Conservation (phyloP, 176 grass and related monocot species). For the Echinochloa phyllopogon region DNA sequence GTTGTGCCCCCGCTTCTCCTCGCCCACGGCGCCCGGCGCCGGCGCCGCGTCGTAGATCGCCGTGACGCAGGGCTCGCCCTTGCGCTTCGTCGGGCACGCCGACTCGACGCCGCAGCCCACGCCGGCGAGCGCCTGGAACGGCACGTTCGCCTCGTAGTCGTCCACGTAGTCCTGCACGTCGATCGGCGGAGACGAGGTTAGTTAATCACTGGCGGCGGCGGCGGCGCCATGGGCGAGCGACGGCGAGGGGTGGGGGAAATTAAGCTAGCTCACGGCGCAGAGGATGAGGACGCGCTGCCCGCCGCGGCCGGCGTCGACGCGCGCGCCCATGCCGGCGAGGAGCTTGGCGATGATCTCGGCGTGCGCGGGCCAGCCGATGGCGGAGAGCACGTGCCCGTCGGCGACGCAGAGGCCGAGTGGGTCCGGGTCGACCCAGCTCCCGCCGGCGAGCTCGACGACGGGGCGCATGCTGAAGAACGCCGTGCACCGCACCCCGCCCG, state of each 20-base stretch:
- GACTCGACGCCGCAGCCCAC: constrained; percentile 48
- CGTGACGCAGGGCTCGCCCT: constrained; percentile 50
- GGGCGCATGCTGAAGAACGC: constrained; percentile 40
- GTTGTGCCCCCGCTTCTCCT: constrained; percentile 51
- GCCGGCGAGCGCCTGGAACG: constrained; percentile 37
- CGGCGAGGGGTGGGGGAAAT: not conserved
- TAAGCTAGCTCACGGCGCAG: constrained; percentile 23
- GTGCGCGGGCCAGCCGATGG: constrained; percentile 54
- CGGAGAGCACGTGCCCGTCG: constrained; percentile 36
- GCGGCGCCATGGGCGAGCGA: too few species aligned
- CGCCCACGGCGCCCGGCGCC: not conserved
- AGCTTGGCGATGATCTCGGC: constrained; percentile 31
- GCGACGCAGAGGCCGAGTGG: constrained; percentile 29
- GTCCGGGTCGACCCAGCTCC: constrained; percentile 35
- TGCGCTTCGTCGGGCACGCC: constrained; percentile 55
- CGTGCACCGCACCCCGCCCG: constrained; percentile 27
- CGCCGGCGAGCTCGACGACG: constrained; percentile 41
- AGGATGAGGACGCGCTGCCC: constrained; percentile 51
- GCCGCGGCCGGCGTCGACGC: constrained; percentile 16
- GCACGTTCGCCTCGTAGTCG: constrained; percentile 57
- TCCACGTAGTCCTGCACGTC: constrained; percentile 48
- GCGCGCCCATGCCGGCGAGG: constrained; percentile 31
- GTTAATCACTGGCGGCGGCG: too few species aligned
- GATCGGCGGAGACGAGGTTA: not conserved
- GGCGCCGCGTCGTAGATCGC: constrained; percentile 34